Percentiles rank a stretch among this genome's conserved stretches.
phyloP scores from a whole-genome alignment of 306 rosid genomes.

The Castanopsis chinensis region DNA sequence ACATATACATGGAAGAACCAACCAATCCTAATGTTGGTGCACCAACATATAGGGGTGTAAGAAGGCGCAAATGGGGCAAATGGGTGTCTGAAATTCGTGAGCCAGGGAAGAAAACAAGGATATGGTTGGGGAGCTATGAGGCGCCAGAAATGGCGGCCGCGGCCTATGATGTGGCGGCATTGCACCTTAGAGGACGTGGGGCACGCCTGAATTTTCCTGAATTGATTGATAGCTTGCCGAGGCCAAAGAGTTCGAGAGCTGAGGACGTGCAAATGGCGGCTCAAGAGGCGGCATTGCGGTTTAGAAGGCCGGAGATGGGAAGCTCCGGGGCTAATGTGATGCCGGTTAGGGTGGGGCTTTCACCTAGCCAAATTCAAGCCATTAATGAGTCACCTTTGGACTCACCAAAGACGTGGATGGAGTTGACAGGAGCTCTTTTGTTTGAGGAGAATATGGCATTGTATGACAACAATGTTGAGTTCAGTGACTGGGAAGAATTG shows the following conservation, averaged over 20 bases:
- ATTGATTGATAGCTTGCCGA: conserved; percentile 36
- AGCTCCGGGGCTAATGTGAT: background rate
- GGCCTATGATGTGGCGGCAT: conserved; percentile 85
- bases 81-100: conserved; percentile 92
- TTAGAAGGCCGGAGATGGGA: conserved; percentile 12
- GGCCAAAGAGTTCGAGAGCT: conserved; percentile 46
- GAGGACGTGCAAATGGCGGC: conserved; percentile 73
- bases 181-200: conserved; percentile 52
- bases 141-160: conserved; percentile 82
- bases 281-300: conserved; percentile 63
- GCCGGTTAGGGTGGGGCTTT: conserved; percentile 56
- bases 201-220: conserved; percentile 76
- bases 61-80: conserved; percentile 92
- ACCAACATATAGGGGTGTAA: conserved; percentile 57
- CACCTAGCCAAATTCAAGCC: conserved; percentile 76
- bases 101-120: conserved; percentile 75
- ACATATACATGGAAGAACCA: conserved; percentile 29
- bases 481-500: conserved; percentile 46
- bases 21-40: conserved; percentile 14
- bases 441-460: conserved; percentile 23
- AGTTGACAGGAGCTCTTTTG: conserved; percentile 47
- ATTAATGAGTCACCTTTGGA: conserved; percentile 86
- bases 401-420: conserved; percentile 94
- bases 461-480: background rate
- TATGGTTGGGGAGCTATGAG: conserved; percentile 90